phyloP scores from a whole-genome alignment of 2,329 filamentous ascomycete species.

The Dactylonectria estremocensis region DNA sequence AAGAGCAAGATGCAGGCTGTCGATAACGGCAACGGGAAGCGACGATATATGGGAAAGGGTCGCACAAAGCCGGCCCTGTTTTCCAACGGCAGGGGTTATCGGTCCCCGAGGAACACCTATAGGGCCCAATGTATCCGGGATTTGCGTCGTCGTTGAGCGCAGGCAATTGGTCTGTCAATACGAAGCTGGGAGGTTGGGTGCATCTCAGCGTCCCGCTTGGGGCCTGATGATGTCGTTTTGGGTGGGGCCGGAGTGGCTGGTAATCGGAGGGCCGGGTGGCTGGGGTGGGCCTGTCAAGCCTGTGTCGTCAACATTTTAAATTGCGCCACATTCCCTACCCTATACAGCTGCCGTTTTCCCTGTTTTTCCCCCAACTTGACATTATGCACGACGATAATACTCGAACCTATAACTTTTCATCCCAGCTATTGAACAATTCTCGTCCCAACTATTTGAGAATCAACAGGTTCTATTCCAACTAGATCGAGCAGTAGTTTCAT shows the following conservation, averaged over 20 bases:
- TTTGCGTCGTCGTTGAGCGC: not conserved
- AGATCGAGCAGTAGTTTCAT: too few relatives aligned
- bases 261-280: slow-evolving; percentile 16
- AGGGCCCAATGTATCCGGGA: slow-evolving; percentile 4
- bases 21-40: slow-evolving; percentile 8
- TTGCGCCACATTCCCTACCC: slow-evolving; percentile 8
- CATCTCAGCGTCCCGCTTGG: slow-evolving; percentile 12
- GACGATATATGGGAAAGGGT: slow-evolving; percentile 24
- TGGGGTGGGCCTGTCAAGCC: slow-evolving; percentile 11
- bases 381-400: too few relatives aligned
- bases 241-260: slow-evolving; percentile 25
- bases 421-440: too few relatives aligned
- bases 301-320: not conserved
- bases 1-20: slow-evolving; percentile 23
- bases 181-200: slow-evolving; percentile 27
- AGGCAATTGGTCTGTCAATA: slow-evolving; percentile 27
- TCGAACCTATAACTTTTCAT: too few relatives aligned
- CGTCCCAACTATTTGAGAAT: too few relatives aligned
- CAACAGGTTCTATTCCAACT: too few relatives aligned
- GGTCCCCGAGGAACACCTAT: not conserved
- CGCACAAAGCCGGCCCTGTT: slow-evolving; percentile 3
- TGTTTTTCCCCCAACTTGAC: not conserved
- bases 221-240: slow-evolving; percentile 27
- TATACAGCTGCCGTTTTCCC: not conserved
- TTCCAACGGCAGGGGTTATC: slow-evolving; percentile 16